phyloP scores from a whole-genome alignment of 768 basidiomycete species.

The Piloderma croceum region DNA sequence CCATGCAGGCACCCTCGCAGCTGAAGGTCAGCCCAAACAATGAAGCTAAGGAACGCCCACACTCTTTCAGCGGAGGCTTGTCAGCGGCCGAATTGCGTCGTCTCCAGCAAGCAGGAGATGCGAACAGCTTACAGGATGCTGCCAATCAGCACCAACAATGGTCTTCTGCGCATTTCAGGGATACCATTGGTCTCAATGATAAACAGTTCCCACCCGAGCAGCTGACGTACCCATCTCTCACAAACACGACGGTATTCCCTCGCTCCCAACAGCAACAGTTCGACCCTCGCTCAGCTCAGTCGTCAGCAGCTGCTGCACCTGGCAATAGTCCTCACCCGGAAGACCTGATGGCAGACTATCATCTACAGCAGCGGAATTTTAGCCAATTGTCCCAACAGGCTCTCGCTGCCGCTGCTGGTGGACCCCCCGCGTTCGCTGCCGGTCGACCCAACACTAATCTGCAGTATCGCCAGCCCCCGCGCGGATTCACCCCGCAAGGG shows the following conservation, averaged over 20 bases:
- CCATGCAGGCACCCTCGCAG: slow-evolving; percentile 46
- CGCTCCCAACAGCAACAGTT: slow-evolving; percentile 51
- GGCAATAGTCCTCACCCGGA: slow-evolving; percentile 32
- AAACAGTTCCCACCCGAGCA: slow-evolving; percentile 39
- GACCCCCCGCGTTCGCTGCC: slow-evolving; percentile 41
- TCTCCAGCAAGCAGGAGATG: slow-evolving; percentile 62
- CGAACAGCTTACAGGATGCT: slow-evolving; percentile 28
- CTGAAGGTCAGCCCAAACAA: slow-evolving; percentile 45
- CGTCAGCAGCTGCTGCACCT: too few species aligned
- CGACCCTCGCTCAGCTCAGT: slow-evolving; percentile 42
- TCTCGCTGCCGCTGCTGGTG: slow-evolving; percentile 28
- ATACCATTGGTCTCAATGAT: slow-evolving; percentile 31
- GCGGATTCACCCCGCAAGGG: slow-evolving; percentile 52
- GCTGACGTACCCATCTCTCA: slow-evolving; percentile 63
- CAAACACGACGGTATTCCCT: slow-evolving; percentile 39
- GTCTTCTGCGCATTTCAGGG: slow-evolving; percentile 46
- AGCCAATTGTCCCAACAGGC: slow-evolving; percentile 37
- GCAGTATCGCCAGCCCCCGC: slow-evolving; percentile 59
- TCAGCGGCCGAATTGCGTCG: slow-evolving; percentile 71
- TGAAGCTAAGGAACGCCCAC: slow-evolving; percentile 72
- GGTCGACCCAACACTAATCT: slow-evolving; percentile 47
- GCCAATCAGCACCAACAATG: slow-evolving; percentile 43
- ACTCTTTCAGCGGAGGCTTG: slow-evolving; percentile 75
- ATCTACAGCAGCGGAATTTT: slow-evolving; percentile 52
- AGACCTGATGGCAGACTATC: slow-evolving; percentile 52